Conservation (phyloP, 345 rosid species). For the Lepidium sativum region DNA sequence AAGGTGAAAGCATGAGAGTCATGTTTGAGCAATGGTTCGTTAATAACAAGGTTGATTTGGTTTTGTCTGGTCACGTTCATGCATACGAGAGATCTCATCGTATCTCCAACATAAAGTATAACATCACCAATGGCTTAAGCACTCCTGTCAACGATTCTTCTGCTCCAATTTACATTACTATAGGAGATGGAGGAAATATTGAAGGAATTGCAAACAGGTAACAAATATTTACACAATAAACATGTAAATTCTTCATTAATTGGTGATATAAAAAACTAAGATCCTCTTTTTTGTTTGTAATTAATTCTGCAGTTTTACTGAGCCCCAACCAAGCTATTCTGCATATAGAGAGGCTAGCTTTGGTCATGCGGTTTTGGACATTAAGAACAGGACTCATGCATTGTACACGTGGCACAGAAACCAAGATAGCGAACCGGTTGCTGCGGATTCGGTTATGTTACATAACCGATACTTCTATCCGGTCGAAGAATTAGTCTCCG, state of each 20-base stretch:
- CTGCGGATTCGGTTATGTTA: constrained; percentile 32
- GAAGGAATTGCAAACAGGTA: constrained; percentile 43
- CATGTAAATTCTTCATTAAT: no score
- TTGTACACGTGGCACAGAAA: constrained; percentile 47
- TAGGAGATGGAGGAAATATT: constrained; percentile 71
- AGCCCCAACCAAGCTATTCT: constrained; percentile 47
- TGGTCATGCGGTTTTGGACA: constrained; percentile 47
- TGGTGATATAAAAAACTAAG: background rate
- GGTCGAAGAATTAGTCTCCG: background rate
- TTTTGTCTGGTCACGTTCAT: constrained; percentile 44
- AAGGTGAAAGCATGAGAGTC: constrained; percentile 46
- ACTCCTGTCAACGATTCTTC: constrained; percentile 36
- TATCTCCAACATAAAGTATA: constrained; percentile 41
- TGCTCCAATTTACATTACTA: constrained; percentile 53
- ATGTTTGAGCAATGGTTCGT: constrained; percentile 40
- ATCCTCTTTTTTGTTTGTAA: background rate
- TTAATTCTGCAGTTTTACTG: constrained; percentile 22
- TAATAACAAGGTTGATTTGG: constrained; percentile 36
- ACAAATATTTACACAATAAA: no score
- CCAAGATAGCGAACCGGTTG: constrained; percentile 35
- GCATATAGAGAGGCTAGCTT: constrained; percentile 55
- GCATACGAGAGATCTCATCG: constrained; percentile 49
- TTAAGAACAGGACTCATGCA: constrained; percentile 44
- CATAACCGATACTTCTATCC: constrained; percentile 24
- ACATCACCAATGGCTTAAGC: constrained; percentile 36